phyloP scores from a whole-genome alignment of 129 eudicot species.

The Saussurea involucrata region DNA sequence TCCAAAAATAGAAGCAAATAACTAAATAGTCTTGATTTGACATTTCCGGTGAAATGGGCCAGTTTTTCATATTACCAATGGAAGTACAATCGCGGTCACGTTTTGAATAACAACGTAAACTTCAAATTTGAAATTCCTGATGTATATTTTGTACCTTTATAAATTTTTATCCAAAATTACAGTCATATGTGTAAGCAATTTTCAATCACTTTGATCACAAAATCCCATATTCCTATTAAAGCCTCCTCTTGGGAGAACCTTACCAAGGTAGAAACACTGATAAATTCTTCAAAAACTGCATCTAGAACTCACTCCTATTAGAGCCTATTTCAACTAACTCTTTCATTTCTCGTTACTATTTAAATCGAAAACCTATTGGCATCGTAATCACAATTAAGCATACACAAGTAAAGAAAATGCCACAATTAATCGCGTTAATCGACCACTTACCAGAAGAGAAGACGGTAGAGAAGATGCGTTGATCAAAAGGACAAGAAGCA shows the following conservation, averaged over 20 bases:
- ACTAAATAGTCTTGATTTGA: neutral
- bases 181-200: neutral
- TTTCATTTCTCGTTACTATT: neutral
- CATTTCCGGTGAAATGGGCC: neutral
- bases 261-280: neutral
- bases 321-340: conserved; percentile 3
- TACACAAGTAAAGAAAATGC: neutral
- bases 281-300: neutral
- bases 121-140: neutral
- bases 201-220: conserved; percentile 4
- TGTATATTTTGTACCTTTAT: neutral
- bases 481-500: conserved; percentile 94
- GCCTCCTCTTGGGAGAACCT: neutral
- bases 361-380: neutral
- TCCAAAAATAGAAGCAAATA: neutral
- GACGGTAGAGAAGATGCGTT: conserved; percentile 86
- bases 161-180: neutral
- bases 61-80: neutral
- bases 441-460: conserved; percentile 60
- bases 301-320: conserved; percentile 16
- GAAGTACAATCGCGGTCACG: neutral
- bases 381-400: conserved; percentile 9
- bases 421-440: conserved; percentile 2
- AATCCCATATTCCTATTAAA: conserved; percentile 5
- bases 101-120: neutral